phyloP scores from a whole-genome alignment of 345 rosid genomes.

The Citrus sp. region DNA sequence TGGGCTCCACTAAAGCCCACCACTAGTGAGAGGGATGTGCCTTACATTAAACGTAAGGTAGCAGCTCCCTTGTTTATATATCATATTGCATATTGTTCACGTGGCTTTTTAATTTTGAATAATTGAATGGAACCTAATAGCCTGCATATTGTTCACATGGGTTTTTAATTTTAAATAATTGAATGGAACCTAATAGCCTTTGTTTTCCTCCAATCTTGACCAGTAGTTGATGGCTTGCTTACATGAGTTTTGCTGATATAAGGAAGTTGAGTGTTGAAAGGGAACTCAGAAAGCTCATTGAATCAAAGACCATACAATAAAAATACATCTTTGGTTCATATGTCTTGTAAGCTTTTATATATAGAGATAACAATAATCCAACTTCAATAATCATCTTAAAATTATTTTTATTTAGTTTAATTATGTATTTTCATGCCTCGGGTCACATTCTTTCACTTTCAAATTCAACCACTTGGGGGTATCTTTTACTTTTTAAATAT shows the following conservation, averaged over 20 bases:
- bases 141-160: constrained; percentile 1
- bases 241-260: background rate
- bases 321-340: too few relatives aligned
- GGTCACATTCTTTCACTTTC: background rate
- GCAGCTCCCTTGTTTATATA: too few relatives aligned
- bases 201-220: background rate
- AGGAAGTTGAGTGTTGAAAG: background rate
- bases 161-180: background rate
- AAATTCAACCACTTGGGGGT: background rate
- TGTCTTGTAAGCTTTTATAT: too few relatives aligned
- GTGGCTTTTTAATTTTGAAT: background rate
- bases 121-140: too few relatives aligned
- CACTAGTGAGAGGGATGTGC: too few relatives aligned
- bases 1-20: too few relatives aligned
- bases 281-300: background rate
- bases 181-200: background rate
- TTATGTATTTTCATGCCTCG: too few relatives aligned
- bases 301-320: background rate
- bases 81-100: constrained; percentile 1
- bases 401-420: background rate
- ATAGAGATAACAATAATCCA: background rate
- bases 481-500: background rate
- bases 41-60: too few relatives aligned
- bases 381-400: background rate
- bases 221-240: background rate